Percentiles rank a stretch among this genome's conserved stretches.
phyloP scores from a whole-genome alignment of 2,329 filamentous ascomycete genomes.

The Diplocarpon rosae region DNA sequence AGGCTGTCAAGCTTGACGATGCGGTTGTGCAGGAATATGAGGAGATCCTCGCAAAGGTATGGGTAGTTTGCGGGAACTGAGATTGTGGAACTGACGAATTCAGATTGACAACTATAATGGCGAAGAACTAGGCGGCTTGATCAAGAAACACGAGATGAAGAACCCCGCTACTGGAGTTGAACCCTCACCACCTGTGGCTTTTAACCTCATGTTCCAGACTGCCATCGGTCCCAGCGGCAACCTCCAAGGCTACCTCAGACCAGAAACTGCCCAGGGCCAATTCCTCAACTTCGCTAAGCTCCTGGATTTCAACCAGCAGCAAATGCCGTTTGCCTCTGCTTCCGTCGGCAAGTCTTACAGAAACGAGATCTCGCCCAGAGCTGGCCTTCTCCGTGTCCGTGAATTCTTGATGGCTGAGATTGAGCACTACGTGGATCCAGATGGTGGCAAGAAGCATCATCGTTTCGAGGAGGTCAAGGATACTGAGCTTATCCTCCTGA shows the following conservation, averaged over 20 bases:
- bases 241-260: slow-evolving; percentile 72
- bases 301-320: slow-evolving; percentile 87
- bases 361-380: slow-evolving; percentile 91
- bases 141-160: slow-evolving; percentile 82
- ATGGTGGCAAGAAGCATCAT: slow-evolving; percentile 86
- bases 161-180: slow-evolving; percentile 73
- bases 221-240: slow-evolving; percentile 88
- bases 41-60: slow-evolving; percentile 65
- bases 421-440: slow-evolving; percentile 93
- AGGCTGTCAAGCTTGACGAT: slow-evolving; percentile 79
- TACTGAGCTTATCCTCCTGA: slow-evolving; percentile 72
- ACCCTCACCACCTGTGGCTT: slow-evolving; percentile 71
- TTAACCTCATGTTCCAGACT: slow-evolving; percentile 99
- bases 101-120: slow-evolving; percentile 90
- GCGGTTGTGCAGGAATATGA: slow-evolving; percentile 81
- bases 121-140: slow-evolving; percentile 73
- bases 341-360: slow-evolving; percentile 97
- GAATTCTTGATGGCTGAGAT: slow-evolving; percentile 99
- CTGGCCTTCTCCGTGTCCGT: slow-evolving; percentile 83
- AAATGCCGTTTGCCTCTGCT: slow-evolving; percentile 94
- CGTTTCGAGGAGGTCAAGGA: slow-evolving; percentile 81
- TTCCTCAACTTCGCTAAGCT: slow-evolving; percentile 96
- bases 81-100: slow-evolving; percentile 9
- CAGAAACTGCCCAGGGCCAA: slow-evolving; percentile 94
- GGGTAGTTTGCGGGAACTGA: not conserved